Percentiles rank a stretch among this genome's conserved stretches.
Conservation (phyloP, 768 basidiomycete genomes). For the Amylocystis lapponica region DNA sequence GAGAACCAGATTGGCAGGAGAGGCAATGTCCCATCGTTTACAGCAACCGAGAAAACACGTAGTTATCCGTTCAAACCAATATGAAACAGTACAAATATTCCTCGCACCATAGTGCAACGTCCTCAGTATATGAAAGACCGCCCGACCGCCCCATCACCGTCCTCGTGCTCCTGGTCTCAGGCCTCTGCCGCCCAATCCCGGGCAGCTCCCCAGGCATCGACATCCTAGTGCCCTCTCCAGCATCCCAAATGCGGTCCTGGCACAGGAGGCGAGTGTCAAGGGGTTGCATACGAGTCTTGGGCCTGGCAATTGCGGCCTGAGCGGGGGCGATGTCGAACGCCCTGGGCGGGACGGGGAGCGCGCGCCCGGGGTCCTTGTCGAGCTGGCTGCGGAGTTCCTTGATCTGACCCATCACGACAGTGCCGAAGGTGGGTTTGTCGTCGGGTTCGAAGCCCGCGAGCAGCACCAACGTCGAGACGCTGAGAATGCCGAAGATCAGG, state of each 20-base stretch:
- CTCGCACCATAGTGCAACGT: too few species aligned
- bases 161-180: background rate
- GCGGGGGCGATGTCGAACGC: background rate
- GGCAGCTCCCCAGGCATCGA: conserved; percentile 21
- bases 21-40: too few species aligned
- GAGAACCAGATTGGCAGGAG: too few species aligned
- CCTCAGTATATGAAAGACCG: too few species aligned
- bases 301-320: background rate
- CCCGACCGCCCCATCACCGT: too few species aligned
- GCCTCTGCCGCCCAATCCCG: background rate
- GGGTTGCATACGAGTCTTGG: background rate
- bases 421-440: conserved; percentile 45
- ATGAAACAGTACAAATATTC: too few species aligned
- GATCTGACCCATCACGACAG: conserved; percentile 53
- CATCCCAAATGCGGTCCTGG: conserved; percentile 17
- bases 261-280: conserved; percentile 10
- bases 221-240: conserved; percentile 3
- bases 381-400: conserved; percentile 59
- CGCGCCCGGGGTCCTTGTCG: conserved; percentile 34
- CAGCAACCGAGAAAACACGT: too few species aligned
- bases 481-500: conserved; percentile 21
- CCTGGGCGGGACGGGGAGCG: background rate
- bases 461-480: conserved; percentile 69
- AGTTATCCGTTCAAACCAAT: too few species aligned
- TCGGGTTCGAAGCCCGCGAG: conserved; percentile 46